Conservation (phyloP, 2,329 filamentous ascomycete genomes). For the Eurotiales sp. region DNA sequence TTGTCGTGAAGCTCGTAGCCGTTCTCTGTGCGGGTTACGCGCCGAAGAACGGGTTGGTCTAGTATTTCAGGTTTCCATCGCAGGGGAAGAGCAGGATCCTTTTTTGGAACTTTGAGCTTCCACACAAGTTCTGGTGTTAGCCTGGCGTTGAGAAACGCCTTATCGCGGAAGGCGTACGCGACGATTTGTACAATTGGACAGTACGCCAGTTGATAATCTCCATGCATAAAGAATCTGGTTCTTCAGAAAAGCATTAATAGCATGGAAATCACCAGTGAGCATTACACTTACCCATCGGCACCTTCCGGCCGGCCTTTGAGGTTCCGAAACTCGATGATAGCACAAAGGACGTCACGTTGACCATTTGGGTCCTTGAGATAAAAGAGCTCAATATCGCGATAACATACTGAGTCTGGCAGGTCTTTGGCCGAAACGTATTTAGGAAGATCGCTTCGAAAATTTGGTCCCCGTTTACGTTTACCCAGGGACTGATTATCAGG, state of each 20-base stretch:
- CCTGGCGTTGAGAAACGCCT: constrained; percentile 22
- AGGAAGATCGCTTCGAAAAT: constrained; percentile 23
- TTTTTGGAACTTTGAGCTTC: constrained; percentile 22
- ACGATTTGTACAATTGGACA: constrained; percentile 25
- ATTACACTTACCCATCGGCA: constrained; percentile 27
- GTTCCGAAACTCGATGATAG: constrained; percentile 26
- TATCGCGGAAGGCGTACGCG: constrained; percentile 22
- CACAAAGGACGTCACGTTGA: constrained; percentile 24
- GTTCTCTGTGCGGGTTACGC: constrained; percentile 20
- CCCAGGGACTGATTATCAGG: constrained; percentile 11
- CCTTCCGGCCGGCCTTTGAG: constrained; percentile 25
- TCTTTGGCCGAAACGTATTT: constrained; percentile 19
- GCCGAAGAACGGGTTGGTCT: constrained; percentile 22
- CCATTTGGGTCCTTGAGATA: constrained; percentile 20
- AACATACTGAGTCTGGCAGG: constrained; percentile 23
- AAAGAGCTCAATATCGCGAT: constrained; percentile 25
- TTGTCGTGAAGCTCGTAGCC: constrained; percentile 22
- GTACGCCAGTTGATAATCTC: constrained; percentile 27
- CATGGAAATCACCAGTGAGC: no score
- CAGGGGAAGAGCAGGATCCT: constrained; percentile 19
- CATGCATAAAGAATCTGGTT: constrained; percentile 28
- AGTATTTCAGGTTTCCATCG: constrained; percentile 22
- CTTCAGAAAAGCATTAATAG: no score
- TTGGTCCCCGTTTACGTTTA: constrained; percentile 16
- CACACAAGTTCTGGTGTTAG: constrained; percentile 25